Evolutionary conservation across 1,139 yeast genomes (phyloP).

Genomic region (Candida smagusa): DNA sequence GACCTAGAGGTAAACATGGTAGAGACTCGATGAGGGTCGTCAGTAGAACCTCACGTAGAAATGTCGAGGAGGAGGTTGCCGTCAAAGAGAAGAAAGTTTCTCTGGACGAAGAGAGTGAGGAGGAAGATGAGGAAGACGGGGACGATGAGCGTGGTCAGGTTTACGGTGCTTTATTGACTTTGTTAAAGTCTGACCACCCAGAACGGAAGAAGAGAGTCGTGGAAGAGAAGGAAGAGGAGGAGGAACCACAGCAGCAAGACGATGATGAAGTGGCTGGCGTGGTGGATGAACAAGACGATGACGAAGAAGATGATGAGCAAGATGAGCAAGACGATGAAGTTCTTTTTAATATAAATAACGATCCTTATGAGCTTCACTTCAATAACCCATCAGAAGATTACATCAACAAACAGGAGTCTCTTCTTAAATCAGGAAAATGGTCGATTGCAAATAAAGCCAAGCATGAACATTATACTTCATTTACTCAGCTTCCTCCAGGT

Average conservation of each 20-base stretch:
- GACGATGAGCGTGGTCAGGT: conserved; percentile 46
- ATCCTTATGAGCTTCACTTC: conserved; percentile 78
- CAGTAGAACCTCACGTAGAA: conserved; percentile 49
- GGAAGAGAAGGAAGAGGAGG: conserved; percentile 11
- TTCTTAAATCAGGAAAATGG: conserved; percentile 27
- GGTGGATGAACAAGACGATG: conserved; percentile 30
- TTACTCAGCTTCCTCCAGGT: conserved; percentile 33
- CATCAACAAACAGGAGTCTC: conserved; percentile 31
- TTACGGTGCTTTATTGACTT: conserved; percentile 71
- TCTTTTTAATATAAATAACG: conserved; percentile 24
- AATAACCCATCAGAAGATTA: conserved; percentile 47
- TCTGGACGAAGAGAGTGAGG: conserved; percentile 10
- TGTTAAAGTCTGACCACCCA: conserved; percentile 55
- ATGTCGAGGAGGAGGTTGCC: conserved; percentile 14
- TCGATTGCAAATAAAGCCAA: conserved; percentile 15
- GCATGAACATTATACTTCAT: conserved; percentile 20
- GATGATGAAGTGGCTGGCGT: conserved; percentile 31
- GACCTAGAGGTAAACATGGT: conserved; percentile 43
- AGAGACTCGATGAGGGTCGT: conserved; percentile 57
- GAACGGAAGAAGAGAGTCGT: conserved; percentile 20
- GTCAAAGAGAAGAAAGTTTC: conserved; percentile 14
- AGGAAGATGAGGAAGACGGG: conserved; percentile 13
- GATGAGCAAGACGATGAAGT: conserved; percentile 29
- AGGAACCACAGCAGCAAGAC: conserved; percentile 18
- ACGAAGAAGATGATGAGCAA: conserved; percentile 20